A percentile compares a stretch with the other conserved stretches of the same genome.
These are phyloP conservation scores for Starmerella bacillaris DNA, from an alignment of 805 yeast species.

Conservation along the genomic window DNA sequence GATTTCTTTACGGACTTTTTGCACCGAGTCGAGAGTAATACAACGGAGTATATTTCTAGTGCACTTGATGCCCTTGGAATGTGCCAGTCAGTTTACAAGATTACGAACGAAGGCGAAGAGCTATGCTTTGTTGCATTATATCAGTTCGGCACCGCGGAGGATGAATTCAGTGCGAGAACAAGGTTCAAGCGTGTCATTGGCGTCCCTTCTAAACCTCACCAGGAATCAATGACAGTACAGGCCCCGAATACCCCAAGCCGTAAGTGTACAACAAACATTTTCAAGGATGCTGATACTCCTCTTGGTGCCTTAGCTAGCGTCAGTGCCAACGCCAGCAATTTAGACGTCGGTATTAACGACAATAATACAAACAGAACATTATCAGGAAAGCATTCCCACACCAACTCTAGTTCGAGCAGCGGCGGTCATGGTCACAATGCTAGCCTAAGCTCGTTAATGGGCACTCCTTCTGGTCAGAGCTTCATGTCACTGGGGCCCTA, in stretches of 20 bases:
- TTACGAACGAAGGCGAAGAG: slow-evolving; percentile 9
- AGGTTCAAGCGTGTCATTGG: slow-evolving; percentile 21
- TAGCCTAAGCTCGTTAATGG: not conserved
- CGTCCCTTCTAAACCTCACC: not conserved
- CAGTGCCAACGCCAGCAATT: not conserved
- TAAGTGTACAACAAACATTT: not conserved
- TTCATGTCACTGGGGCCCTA: slow-evolving; percentile 2
- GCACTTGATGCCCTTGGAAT: slow-evolving; percentile 22
- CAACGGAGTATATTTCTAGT: slow-evolving; percentile 18
- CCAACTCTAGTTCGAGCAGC: not conserved
- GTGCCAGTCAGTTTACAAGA: slow-evolving; percentile 20
- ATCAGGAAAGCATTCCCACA: too few species aligned
- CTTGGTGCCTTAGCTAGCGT: not conserved
- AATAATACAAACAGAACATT: not conserved
- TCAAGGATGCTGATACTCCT: too few species aligned
- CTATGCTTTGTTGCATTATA: slow-evolving; percentile 22
- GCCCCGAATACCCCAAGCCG: not conserved
- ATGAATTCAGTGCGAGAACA: slow-evolving; percentile 23
- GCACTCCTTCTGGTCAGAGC: not conserved
- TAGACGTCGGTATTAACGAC: too few species aligned
- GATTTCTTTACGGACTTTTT: slow-evolving; percentile 27
- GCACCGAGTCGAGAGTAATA: slow-evolving; percentile 18
- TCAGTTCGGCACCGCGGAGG: slow-evolving; percentile 23
- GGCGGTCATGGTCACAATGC: not conserved
- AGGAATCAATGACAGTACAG: too few species aligned